Conservation (phyloP, 2,329 filamentous ascomycete genomes). For the Stachybotrys chlorohalonatus region DNA sequence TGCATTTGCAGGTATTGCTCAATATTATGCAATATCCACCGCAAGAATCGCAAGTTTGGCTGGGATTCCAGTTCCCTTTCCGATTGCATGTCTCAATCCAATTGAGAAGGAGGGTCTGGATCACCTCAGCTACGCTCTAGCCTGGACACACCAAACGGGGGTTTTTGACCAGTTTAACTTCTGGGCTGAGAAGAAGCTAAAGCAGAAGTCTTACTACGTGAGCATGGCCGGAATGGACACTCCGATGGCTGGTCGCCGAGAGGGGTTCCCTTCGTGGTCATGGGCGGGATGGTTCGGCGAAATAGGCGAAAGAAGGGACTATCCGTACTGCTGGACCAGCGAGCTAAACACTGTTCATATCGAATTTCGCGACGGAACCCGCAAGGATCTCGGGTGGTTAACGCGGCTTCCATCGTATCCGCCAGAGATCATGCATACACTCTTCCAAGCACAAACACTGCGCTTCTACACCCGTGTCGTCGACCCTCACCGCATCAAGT, state of each 20-base stretch:
- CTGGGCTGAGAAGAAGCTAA: no score
- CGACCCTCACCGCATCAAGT: not conserved
- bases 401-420: not conserved
- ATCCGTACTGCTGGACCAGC: not conserved
- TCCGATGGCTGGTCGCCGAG: not conserved
- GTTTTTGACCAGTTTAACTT: not conserved
- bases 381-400: not conserved
- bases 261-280: not conserved
- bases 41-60: not conserved
- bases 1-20: not conserved
- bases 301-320: not conserved
- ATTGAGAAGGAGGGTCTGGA: not conserved
- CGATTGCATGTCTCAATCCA: not conserved
- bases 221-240: not conserved
- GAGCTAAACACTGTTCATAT: not conserved
- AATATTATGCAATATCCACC: not conserved
- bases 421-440: not conserved
- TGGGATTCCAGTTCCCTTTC: not conserved
- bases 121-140: slow-evolving; percentile 1
- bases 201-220: not conserved
- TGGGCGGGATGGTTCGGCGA: slow-evolving; percentile 1
- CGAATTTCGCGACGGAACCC: not conserved
- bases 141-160: not conserved
- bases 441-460: not conserved
- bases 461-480: not conserved